Conservation (phyloP, 345 rosid species). For the Punica granatum region DNA sequence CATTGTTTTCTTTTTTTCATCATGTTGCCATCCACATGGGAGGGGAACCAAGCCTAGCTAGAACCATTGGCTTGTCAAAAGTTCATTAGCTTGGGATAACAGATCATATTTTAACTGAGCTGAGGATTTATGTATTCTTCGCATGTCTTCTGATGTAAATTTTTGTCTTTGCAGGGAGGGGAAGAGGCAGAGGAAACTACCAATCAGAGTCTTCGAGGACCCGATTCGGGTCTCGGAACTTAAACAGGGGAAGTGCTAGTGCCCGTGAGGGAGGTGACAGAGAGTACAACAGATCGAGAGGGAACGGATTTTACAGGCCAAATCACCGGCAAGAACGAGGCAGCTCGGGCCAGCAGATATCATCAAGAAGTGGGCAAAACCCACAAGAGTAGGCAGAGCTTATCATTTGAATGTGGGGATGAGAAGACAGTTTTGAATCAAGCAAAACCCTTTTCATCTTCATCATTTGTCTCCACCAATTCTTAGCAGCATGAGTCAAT, state of each 20-base stretch:
- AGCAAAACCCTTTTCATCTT: not conserved
- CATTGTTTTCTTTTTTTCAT: no score
- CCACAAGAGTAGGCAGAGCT: slow-evolving; percentile 10
- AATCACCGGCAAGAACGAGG: slow-evolving; percentile 35
- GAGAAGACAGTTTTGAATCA: not conserved
- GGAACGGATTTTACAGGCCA: slow-evolving; percentile 43
- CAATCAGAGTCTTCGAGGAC: slow-evolving; percentile 39
- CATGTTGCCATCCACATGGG: no score
- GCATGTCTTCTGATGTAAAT: not conserved
- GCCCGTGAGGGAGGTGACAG: slow-evolving; percentile 33
- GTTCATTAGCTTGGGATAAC: not conserved
- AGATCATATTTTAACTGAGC: not conserved
- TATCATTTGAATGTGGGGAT: not conserved
- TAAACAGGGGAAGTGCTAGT: slow-evolving; percentile 26
- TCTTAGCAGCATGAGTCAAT: not conserved
- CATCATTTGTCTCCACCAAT: not conserved
- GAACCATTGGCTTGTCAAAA: no score
- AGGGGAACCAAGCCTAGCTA: no score
- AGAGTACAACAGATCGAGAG: slow-evolving; percentile 43
- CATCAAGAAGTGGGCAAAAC: slow-evolving; percentile 23
- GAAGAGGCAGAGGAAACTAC: slow-evolving; percentile 50
- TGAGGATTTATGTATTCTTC: not conserved
- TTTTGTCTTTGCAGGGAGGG: slow-evolving; percentile 34
- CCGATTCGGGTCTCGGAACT: slow-evolving; percentile 37
- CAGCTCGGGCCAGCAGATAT: slow-evolving; percentile 22